Percentiles rank a stretch among this genome's conserved stretches.
Evolutionary conservation across 2,329 filamentous ascomycete species (phyloP).

Genomic region (Fusarium sp.): DNA sequence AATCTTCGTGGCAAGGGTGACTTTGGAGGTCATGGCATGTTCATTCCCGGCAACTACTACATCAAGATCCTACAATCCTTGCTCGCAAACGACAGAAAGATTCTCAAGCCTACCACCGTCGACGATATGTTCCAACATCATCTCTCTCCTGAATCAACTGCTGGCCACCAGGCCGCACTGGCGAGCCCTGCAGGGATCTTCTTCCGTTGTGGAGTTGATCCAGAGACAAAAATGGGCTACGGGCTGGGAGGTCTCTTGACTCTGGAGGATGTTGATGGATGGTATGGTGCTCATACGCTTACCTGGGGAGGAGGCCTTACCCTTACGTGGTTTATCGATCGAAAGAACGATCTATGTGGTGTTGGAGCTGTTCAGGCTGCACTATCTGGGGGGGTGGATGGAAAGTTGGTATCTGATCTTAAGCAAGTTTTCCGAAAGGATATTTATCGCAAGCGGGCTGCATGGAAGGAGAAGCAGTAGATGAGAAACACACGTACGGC

Average conservation of each 20-base stretch:
- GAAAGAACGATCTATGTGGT: constrained; percentile 55
- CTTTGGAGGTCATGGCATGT: constrained; percentile 56
- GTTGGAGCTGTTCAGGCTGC: constrained; percentile 51
- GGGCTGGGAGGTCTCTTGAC: constrained; percentile 54
- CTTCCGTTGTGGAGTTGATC: constrained; percentile 49
- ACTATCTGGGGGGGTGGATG: constrained; percentile 45
- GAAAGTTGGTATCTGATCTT: constrained; percentile 38
- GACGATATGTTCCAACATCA: constrained; percentile 58
- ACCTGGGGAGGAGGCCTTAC: constrained; percentile 58
- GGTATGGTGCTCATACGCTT: constrained; percentile 54
- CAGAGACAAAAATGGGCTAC: constrained; percentile 47
- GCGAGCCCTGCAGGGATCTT: constrained; percentile 46
- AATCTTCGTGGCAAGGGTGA: constrained; percentile 49
- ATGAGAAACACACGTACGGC: no score
- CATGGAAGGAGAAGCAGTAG: constrained; percentile 16
- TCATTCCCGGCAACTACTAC: constrained; percentile 51
- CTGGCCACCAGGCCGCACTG: constrained; percentile 43
- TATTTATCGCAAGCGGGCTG: constrained; percentile 50
- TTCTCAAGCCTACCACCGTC: constrained; percentile 54
- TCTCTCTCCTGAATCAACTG: constrained; percentile 47
- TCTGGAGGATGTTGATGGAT: constrained; percentile 52
- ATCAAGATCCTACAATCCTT: constrained; percentile 56
- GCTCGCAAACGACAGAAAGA: constrained; percentile 56
- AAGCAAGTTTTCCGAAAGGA: constrained; percentile 55
- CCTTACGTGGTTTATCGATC: constrained; percentile 58